Evolutionary conservation across 75 land plant species (phyloP).

Genomic region (Chamaecyparis obtusa): DNA sequence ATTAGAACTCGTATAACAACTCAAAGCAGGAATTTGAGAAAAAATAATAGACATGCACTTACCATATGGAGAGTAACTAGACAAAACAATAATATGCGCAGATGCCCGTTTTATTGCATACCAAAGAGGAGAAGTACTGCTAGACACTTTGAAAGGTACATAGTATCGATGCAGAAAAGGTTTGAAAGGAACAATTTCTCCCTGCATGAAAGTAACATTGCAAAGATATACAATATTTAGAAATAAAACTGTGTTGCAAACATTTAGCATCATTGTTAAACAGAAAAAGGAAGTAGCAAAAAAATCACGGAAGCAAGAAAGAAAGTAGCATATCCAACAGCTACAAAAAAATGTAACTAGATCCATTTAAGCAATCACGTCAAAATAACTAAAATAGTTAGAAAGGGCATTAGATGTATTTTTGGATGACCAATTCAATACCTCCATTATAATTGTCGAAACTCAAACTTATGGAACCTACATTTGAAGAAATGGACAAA

Average conservation of each 20-base stretch:
- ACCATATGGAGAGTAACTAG: conserved; percentile 78
- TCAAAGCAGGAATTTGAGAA: neutral
- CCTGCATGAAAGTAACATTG: conserved; percentile 25
- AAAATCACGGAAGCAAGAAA: neutral
- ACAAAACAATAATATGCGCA: conserved; percentile 75
- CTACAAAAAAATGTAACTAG: neutral
- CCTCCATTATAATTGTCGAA: neutral
- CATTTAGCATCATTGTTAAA: neutral
- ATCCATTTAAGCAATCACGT: neutral
- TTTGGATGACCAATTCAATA: neutral
- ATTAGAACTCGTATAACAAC: neutral
- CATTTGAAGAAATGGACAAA: neutral
- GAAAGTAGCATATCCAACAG: neutral
- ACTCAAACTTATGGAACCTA: neutral
- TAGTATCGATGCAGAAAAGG: conserved; percentile 49
- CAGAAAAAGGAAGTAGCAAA: neutral
- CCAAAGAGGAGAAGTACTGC: conserved; percentile 77
- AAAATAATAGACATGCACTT: conserved; percentile 10
- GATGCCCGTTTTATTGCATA: conserved; percentile 75
- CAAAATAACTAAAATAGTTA: neutral
- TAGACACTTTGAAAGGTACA: conserved; percentile 46
- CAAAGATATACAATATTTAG: neutral
- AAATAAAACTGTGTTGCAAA: neutral
- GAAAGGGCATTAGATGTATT: neutral
- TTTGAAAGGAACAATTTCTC: conserved; percentile 53